A percentile compares a stretch with the other conserved stretches of the same genome.
Conservation (phyloP, 495 filamentous ascomycete genomes). For the Trichoderma reesei region DNA sequence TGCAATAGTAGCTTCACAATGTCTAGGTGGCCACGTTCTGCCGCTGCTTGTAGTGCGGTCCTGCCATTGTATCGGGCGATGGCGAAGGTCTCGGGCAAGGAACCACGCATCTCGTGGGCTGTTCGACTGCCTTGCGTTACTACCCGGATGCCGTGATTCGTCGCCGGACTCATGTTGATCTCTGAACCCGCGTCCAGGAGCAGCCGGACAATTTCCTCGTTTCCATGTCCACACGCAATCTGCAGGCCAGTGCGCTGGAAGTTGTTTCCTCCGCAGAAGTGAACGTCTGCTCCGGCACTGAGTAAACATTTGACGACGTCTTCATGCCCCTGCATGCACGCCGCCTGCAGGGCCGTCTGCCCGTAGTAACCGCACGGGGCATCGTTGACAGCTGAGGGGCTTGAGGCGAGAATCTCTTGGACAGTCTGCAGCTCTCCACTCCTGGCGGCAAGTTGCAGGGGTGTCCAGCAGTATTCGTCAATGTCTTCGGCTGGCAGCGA, state of each 20-base stretch:
- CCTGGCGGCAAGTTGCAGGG: neutral
- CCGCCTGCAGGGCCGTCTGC: neutral
- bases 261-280: neutral
- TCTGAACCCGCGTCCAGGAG: neutral
- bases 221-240: neutral
- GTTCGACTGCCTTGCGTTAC: neutral
- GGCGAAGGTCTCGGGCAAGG: neutral
- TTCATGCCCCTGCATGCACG: neutral
- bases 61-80: neutral
- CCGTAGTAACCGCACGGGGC: neutral
- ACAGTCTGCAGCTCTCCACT: neutral
- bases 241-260: neutral
- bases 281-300: neutral
- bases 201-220: neutral
- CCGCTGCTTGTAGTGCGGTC: neutral
- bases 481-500: neutral
- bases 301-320: neutral
- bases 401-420: neutral
- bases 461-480: neutral
- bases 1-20: neutral
- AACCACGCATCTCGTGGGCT: neutral
- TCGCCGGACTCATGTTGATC: neutral
- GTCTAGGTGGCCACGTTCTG: neutral
- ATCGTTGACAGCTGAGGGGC: neutral
- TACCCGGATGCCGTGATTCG: neutral